Percentiles rank a stretch among this genome's conserved stretches.
Evolutionary conservation across 2,329 filamentous ascomycete species (phyloP).

Genomic region (Paradendryphiella salina): DNA sequence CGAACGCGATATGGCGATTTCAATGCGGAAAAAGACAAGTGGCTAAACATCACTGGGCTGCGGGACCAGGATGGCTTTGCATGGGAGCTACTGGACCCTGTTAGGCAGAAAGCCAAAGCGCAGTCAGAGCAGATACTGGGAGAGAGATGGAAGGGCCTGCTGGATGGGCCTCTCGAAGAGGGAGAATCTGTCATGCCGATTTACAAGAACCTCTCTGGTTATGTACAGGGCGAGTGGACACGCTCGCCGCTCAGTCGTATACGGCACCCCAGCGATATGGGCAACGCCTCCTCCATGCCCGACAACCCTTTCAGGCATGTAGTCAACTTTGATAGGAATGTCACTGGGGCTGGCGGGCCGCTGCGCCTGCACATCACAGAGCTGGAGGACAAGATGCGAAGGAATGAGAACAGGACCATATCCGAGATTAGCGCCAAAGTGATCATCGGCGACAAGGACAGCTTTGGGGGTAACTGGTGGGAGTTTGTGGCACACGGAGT

Average conservation of each 20-base stretch:
- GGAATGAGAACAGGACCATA: slow-evolving; percentile 50
- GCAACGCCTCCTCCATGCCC: slow-evolving; percentile 61
- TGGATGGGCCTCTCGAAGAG: slow-evolving; percentile 45
- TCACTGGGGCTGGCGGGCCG: slow-evolving; percentile 70
- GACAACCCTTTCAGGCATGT: slow-evolving; percentile 66
- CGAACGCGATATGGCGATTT: slow-evolving; percentile 53
- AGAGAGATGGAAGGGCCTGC: slow-evolving; percentile 32
- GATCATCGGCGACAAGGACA: slow-evolving; percentile 71
- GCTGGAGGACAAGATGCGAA: slow-evolving; percentile 45
- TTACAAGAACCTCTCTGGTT: slow-evolving; percentile 81
- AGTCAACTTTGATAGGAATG: slow-evolving; percentile 73
- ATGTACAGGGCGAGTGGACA: slow-evolving; percentile 75
- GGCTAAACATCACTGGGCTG: slow-evolving; percentile 71
- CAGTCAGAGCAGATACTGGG: slow-evolving; percentile 53
- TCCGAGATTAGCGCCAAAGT: slow-evolving; percentile 72
- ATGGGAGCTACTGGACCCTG: slow-evolving; percentile 72
- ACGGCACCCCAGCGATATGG: slow-evolving; percentile 53
- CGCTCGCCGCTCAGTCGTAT: slow-evolving; percentile 56
- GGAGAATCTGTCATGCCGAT: slow-evolving; percentile 54
- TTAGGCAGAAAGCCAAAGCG: slow-evolving; percentile 66
- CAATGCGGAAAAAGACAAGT: slow-evolving; percentile 50
- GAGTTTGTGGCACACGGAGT: slow-evolving; percentile 80
- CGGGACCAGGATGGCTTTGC: slow-evolving; percentile 72
- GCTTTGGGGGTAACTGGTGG: slow-evolving; percentile 70
- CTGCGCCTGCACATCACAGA: slow-evolving; percentile 71